Percentiles rank a stretch among this genome's conserved stretches.
Conservation (phyloP, 1,284 basidiomycete genomes). For the Apiotrichum montevideense region DNA sequence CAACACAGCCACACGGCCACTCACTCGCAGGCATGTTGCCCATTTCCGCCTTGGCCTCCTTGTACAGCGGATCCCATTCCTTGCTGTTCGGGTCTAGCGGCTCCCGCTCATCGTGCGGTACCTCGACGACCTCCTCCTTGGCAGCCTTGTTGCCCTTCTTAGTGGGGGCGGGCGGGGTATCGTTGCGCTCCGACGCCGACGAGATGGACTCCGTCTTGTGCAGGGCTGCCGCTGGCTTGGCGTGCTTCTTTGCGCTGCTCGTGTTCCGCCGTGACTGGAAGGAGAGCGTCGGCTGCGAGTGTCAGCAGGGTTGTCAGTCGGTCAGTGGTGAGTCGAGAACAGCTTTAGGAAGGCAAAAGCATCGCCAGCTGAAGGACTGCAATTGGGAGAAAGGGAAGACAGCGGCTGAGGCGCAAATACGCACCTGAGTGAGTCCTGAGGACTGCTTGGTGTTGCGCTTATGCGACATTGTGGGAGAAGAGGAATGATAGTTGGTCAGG, state of each 20-base stretch:
- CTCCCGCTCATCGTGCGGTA: conserved; percentile 13
- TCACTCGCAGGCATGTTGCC: conserved; percentile 57
- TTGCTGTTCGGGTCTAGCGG: conserved; percentile 50
- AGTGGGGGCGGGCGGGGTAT: background rate
- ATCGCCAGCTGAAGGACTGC: too few species aligned
- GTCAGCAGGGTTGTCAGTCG: too few species aligned
- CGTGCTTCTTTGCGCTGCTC: conserved; percentile 2
- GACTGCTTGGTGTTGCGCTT: conserved; percentile 20
- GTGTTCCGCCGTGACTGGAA: conserved; percentile 21
- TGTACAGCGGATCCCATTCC: conserved; percentile 53
- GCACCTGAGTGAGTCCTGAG: conserved; percentile 20
- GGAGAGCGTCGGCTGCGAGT: conserved; percentile 23
- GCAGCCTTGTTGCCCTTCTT: background rate
- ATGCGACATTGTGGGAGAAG: conserved; percentile 11
- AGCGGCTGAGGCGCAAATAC: background rate
- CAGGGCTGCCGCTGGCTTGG: background rate
- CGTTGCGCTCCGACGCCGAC: conserved; percentile 1
- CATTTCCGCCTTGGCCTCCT: conserved; percentile 54
- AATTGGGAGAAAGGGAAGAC: too few species aligned
- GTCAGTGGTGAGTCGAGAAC: too few species aligned
- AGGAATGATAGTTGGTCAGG: background rate
- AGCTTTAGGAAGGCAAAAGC: too few species aligned
- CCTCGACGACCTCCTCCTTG: conserved; percentile 2
- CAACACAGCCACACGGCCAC: conserved; percentile 29
- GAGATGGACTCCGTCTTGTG: conserved; percentile 3